Base-by-base conservation (phyloP, 352 stramenopile genomes). In the Pythium guiyangense region DNA sequence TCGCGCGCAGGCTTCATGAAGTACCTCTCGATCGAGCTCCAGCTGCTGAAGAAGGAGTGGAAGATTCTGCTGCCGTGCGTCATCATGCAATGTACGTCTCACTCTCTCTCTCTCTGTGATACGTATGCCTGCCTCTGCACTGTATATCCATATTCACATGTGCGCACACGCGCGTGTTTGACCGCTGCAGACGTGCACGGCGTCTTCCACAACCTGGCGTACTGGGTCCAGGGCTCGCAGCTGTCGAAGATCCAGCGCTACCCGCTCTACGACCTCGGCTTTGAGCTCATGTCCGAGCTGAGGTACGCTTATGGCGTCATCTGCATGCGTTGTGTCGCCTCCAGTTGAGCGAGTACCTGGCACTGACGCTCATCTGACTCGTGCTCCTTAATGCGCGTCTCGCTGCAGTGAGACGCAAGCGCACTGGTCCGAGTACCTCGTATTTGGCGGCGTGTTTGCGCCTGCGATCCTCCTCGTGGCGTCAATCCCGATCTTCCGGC, bases 141-240 rank as follows among this genome's bases (percentile, higher is more conserved):
- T 45, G 39, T 45, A 1, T 14, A 10, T 18, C 39, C 15, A 22
- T 20, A 14, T 14, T 45, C 18, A 20, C 35, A 40, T 40, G 35
- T 3, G 3, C 14, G 39, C 39, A 9, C 39, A 45, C 10, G 2
- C 14, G 18, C 10, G 8, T 47, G 18, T 10, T 27, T 20, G 42
- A 11, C 6, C 18, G 14, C 35, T 52, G 18, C 62, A 90, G 77
- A 94, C 67, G 61, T 83, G 54, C 83, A 92, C 63, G 78, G 63
- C 43, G 65, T 94, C 54, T 92, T 93, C 69, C 85, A 94, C 69
- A 94, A 94, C 70, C 39, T 88, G 45, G 85, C 85, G 42, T 94
- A 94, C 72, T 94, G 80, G 69, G 79, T 94, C 52, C 85, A 94
- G 59, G 77, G 52, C 27, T 51, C 85, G 54, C 74, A 88, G 54